Percentiles rank a stretch among this genome's conserved stretches.
These are phyloP conservation scores for Styphnolobium japonicum DNA, from an alignment of 306 rosid species.

Conservation along the genomic window DNA sequence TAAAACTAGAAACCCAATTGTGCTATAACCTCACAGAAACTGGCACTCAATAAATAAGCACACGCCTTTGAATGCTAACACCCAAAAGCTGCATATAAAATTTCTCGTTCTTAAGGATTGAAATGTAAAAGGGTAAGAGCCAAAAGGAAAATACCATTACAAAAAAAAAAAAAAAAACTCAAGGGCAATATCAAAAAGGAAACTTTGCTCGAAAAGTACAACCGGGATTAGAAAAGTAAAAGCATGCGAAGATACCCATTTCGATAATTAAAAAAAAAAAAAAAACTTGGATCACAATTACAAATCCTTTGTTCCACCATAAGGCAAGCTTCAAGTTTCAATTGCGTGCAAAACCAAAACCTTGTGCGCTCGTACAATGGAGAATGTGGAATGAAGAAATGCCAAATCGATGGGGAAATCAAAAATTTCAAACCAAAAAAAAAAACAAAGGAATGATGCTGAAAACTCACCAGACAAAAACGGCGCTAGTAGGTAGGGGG, in stretches of 20 bases:
- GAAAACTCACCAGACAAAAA: conserved; percentile 10
- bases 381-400: background rate
- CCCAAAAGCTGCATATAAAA: background rate
- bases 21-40: background rate
- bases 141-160: too few relatives aligned
- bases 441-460: background rate
- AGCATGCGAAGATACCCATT: background rate
- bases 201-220: background rate
- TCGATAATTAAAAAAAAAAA: background rate
- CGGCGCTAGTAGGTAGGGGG: background rate
- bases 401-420: background rate
- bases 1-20: background rate
- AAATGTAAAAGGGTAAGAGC: background rate
- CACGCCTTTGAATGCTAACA: background rate
- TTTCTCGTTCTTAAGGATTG: background rate
- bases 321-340: background rate
- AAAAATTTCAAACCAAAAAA: background rate
- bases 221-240: conserved; percentile 1
- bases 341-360: too few relatives aligned
- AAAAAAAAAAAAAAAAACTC: background rate
- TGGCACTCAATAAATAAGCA: background rate
- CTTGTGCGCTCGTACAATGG: too few relatives aligned
- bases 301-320: background rate
- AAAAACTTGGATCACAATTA: background rate
- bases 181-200: conserved; percentile 17